These are phyloP conservation scores for Ceriops zippeliana DNA, from an alignment of 345 rosid genomes.

Conservation along the genomic window DNA sequence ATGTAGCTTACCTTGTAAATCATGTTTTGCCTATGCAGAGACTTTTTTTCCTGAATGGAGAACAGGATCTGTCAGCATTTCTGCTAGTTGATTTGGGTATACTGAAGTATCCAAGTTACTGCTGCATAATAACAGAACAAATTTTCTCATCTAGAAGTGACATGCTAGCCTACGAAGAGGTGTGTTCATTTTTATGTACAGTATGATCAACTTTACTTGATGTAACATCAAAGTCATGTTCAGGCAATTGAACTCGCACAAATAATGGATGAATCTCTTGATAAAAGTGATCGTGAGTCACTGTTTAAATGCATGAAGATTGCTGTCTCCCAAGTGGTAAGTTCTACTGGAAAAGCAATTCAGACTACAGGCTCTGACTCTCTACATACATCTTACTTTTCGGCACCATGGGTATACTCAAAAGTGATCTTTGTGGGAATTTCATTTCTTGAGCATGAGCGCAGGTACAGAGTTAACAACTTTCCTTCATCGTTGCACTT, in stretches of 20 bases:
- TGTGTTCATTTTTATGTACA: constrained; percentile 24
- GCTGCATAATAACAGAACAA: constrained; percentile 54
- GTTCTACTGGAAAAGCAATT: constrained; percentile 24
- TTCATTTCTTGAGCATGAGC: constrained; percentile 77
- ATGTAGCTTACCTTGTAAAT: background rate
- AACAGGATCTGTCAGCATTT: constrained; percentile 77
- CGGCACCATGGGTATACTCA: constrained; percentile 79
- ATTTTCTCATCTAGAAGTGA: constrained; percentile 47
- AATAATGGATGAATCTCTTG: constrained; percentile 80
- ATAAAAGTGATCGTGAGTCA: constrained; percentile 42
- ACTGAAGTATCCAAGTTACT: constrained; percentile 71
- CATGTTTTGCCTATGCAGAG: constrained; percentile 53
- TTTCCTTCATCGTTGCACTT: background rate
- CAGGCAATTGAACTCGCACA: constrained; percentile 96
- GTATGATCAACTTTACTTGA: constrained; percentile 7
- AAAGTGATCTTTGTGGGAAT: constrained; percentile 76
- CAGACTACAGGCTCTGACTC: constrained; percentile 30
- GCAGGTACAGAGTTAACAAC: constrained; percentile 49
- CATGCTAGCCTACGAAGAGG: constrained; percentile 92
- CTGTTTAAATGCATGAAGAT: constrained; percentile 60
- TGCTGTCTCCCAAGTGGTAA: constrained; percentile 50
- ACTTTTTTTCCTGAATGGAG: constrained; percentile 90
- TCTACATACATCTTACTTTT: constrained; percentile 40
- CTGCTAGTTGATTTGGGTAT: constrained; percentile 78
- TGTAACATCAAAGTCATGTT: constrained; percentile 10